phyloP scores from a whole-genome alignment of 2,329 filamentous ascomycete genomes.

The Juglanconis oblonga region DNA sequence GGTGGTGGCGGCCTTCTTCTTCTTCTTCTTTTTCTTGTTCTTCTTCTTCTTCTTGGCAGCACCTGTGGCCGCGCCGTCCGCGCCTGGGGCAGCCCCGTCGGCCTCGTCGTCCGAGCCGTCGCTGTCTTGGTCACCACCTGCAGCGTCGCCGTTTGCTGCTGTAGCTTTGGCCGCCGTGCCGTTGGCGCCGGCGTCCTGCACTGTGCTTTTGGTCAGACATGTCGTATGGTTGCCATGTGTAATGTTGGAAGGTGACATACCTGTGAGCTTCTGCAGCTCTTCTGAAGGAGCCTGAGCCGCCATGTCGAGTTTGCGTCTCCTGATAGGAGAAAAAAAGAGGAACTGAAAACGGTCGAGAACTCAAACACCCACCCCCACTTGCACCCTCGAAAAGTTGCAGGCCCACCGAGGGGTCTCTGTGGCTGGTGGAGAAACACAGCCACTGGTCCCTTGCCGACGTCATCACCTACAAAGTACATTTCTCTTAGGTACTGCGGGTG shows the following conservation, averaged over 20 bases:
- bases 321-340: conserved; percentile 4
- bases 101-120: conserved; percentile 54
- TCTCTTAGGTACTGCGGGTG: background rate
- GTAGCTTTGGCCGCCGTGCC: conserved; percentile 36
- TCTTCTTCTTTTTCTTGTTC: conserved; percentile 74
- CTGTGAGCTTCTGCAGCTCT: conserved; percentile 39
- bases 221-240: background rate
- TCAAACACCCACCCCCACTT: conserved; percentile 3
- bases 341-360: background rate
- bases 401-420: background rate
- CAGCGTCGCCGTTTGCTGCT: conserved; percentile 36
- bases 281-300: conserved; percentile 37
- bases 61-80: conserved; percentile 36
- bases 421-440: background rate
- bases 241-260: conserved; percentile 24
- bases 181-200: conserved; percentile 38
- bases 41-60: conserved; percentile 75
- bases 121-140: conserved; percentile 34
- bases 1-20: conserved; percentile 60
- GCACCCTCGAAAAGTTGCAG: background rate
- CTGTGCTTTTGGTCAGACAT: conserved; percentile 24
- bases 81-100: conserved; percentile 38
- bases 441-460: background rate
- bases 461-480: conserved; percentile 1
- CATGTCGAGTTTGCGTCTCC: conserved; percentile 30